These are phyloP conservation scores for Talaromyces sp. DNA, from an alignment of 2,329 filamentous ascomycete genomes.

Conservation along the genomic window DNA sequence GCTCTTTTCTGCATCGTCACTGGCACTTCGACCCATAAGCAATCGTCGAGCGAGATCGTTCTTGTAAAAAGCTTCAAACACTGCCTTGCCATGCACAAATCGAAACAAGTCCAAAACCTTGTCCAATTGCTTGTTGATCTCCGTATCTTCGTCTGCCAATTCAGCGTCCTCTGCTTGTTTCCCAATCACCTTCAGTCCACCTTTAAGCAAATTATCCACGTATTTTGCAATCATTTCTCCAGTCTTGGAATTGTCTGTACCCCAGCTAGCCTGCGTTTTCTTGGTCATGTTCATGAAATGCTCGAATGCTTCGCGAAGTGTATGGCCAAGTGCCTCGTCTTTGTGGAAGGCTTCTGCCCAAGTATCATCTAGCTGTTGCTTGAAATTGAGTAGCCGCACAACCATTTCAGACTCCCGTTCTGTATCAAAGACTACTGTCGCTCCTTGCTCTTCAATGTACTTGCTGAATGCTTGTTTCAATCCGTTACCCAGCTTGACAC, in stretches of 20 bases:
- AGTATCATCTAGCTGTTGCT: constrained; percentile 72
- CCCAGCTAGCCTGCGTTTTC: constrained; percentile 67
- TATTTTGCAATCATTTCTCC: constrained; percentile 99
- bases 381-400: constrained; percentile 73
- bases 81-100: constrained; percentile 94
- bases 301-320: constrained; percentile 79
- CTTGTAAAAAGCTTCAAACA: constrained; percentile 99
- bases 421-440: constrained; percentile 74
- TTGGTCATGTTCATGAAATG: constrained; percentile 87
- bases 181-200: constrained; percentile 70
- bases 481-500: constrained; percentile 66
- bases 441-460: constrained; percentile 75
- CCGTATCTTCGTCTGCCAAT: constrained; percentile 82
- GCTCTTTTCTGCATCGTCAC: constrained; percentile 89
- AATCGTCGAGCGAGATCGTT: constrained; percentile 87
- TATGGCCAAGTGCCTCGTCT: constrained; percentile 73
- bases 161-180: constrained; percentile 49
- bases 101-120: constrained; percentile 92
- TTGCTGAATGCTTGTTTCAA: constrained; percentile 71
- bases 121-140: constrained; percentile 88
- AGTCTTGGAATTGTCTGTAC: constrained; percentile 84
- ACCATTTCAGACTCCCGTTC: constrained; percentile 83
- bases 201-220: constrained; percentile 82
- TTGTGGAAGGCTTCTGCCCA: constrained; percentile 73
- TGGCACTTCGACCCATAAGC: constrained; percentile 88